phyloP scores from a whole-genome alignment of 768 basidiomycete genomes.

The Leccinum subtestaceum region DNA sequence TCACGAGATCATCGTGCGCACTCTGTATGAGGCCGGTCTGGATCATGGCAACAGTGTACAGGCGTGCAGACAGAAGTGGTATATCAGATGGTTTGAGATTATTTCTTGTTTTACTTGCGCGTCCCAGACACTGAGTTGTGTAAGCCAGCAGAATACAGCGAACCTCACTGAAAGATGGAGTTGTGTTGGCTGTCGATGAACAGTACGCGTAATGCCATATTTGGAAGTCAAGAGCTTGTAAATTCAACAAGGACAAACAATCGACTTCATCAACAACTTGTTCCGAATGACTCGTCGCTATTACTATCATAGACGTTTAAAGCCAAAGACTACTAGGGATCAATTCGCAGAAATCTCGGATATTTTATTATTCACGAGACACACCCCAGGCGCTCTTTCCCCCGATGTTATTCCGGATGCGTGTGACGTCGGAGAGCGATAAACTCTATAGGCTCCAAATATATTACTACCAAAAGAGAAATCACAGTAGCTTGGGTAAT shows the following conservation, averaged over 20 bases:
- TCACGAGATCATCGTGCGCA: slow-evolving; percentile 78
- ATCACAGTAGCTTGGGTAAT: no score
- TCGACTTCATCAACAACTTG: no score
- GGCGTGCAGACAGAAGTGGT: background rate
- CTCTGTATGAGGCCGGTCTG: slow-evolving; percentile 78
- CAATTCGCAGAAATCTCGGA: background rate
- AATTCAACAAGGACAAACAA: slow-evolving; percentile 22
- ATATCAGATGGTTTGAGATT: background rate
- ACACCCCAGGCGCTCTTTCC: background rate
- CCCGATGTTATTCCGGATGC: background rate
- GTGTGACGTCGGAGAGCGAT: background rate
- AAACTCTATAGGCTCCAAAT: background rate
- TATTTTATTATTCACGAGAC: background rate
- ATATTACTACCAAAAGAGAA: background rate
- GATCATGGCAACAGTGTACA: slow-evolving; percentile 45
- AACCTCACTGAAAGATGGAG: background rate
- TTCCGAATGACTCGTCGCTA: background rate
- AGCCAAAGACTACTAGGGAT: background rate
- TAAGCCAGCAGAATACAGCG: background rate
- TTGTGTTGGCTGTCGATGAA: background rate
- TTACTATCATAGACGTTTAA: background rate
- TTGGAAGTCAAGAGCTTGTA: slow-evolving; percentile 13
- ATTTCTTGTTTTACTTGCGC: background rate
- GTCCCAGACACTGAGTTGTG: background rate
- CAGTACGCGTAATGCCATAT: background rate